Evolutionary conservation across 495 filamentous ascomycete genomes (phyloP).

Genomic region (Poronia punctata): DNA sequence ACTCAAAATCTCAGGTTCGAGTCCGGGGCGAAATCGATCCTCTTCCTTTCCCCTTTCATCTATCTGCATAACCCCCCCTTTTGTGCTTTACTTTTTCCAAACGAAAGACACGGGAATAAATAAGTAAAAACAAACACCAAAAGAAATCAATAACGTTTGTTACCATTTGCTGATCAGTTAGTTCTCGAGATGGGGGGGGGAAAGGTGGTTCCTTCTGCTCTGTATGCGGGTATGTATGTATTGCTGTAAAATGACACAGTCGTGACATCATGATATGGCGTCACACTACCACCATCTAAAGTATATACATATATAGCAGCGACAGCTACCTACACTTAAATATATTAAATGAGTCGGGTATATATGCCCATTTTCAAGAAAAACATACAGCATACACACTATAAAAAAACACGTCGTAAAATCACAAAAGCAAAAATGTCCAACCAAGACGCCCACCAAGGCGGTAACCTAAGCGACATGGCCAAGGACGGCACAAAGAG

Average conservation of each 20-base stretch:
- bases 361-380: neutral
- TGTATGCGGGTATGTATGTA: neutral
- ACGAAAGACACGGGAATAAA: too few relatives aligned
- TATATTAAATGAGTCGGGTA: too few relatives aligned
- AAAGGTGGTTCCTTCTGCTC: too few relatives aligned
- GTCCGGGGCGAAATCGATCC: too few relatives aligned
- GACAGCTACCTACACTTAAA: neutral
- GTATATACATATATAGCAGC: neutral
- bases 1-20: too few relatives aligned
- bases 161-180: too few relatives aligned
- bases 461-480: constrained; percentile 43
- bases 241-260: constrained; percentile 7
- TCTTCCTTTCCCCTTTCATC: too few relatives aligned
- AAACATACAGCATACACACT: neutral
- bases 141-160: too few relatives aligned
- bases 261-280: constrained; percentile 21
- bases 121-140: too few relatives aligned
- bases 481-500: constrained; percentile 42
- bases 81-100: too few relatives aligned
- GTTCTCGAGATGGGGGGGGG: too few relatives aligned
- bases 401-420: constrained; percentile 7
- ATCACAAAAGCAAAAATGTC: constrained; percentile 8
- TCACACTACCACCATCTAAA: constrained; percentile 1
- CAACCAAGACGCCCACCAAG: constrained; percentile 12
- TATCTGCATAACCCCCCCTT: too few relatives aligned